Percentiles rank a stretch among this genome's conserved stretches.
Evolutionary conservation across 2,329 filamentous ascomycete genomes (phyloP).

Genomic region (Elsinoe fawcettii): DNA sequence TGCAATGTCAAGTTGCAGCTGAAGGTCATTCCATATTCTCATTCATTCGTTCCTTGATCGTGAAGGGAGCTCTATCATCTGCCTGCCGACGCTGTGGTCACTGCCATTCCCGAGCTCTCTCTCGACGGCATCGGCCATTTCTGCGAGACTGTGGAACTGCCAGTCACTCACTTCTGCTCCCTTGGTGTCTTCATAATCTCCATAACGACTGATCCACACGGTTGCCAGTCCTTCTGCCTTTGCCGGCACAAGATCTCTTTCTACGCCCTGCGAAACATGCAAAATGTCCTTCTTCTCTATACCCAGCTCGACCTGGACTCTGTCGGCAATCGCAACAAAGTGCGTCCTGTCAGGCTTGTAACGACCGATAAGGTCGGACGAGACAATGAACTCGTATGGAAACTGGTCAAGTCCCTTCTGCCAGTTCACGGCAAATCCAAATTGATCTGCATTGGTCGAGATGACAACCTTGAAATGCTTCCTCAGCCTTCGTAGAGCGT

Average conservation of each 20-base stretch:
- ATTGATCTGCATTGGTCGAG: constrained; percentile 52
- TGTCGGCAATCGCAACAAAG: constrained; percentile 57
- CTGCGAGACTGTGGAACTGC: constrained; percentile 51
- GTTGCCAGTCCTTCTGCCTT: constrained; percentile 52
- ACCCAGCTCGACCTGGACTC: constrained; percentile 48
- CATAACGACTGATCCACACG: constrained; percentile 57
- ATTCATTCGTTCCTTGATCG: background rate
- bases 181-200: constrained; percentile 39
- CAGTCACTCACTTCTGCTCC: constrained; percentile 43
- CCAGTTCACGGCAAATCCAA: constrained; percentile 44
- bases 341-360: constrained; percentile 62
- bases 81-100: background rate
- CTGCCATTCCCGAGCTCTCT: constrained; percentile 17
- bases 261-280: constrained; percentile 61
- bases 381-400: constrained; percentile 57
- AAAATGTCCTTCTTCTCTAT: constrained; percentile 51
- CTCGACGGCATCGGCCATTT: constrained; percentile 53
- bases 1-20: background rate
- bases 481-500: constrained; percentile 43
- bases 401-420: constrained; percentile 45
- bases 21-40: background rate
- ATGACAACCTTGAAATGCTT: constrained; percentile 52
- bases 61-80: background rate
- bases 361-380: constrained; percentile 61
- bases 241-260: constrained; percentile 60